Base-by-base conservation (phyloP, 176 grass and related monocot species). In the Aegilops speltoides region DNA sequence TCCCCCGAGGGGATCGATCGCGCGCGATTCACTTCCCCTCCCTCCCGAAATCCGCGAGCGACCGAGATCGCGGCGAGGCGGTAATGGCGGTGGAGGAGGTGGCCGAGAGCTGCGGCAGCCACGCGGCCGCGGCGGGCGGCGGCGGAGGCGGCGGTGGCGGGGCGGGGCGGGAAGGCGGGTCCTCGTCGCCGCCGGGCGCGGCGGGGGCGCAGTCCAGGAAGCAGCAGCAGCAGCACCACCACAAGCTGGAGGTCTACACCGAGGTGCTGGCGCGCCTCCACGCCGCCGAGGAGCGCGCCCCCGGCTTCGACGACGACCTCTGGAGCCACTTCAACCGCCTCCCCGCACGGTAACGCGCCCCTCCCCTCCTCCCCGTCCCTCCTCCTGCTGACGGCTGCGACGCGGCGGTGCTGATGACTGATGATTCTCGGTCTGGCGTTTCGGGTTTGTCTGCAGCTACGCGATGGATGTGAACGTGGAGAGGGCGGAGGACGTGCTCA, bases 311-410 rank as follows among this genome's bases (percentile, higher is more conserved):
- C 36, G 90, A 92, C 64, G 86, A 81, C 64, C 88, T 95, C 63
- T 95, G 93, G 93, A 84, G 63, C 54, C 93, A 95, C 83, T 95
- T 95, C 90, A 90, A 95, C 82, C 90, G 93, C 48, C 93, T 95
- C 5, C 93, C 93, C 10, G 90, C 90, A 3, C 90, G 93, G 93
- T 95, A 25, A n/a, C 13, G 20, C 4, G 20, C 4, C 4, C 4
- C 1, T 4, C 4, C 1, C 10, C 22, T n/a, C 33, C 43, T 43
- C 41, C 41, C 9, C 3, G 31, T 31, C 1, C 10, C 22, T n/a
- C 10, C 22, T n/a, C 41, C 41, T 10, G 0, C 43, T 4, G 43
- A 46, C 43, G 43, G 12, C 43, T 14, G 43, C 50, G 50, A 22
- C 56, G 56, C 56, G 56, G 56, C 19, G 56, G 19, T 22, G 0